Evolutionary conservation across 768 basidiomycete genomes (phyloP).

Genomic region (Boletus edulis): DNA sequence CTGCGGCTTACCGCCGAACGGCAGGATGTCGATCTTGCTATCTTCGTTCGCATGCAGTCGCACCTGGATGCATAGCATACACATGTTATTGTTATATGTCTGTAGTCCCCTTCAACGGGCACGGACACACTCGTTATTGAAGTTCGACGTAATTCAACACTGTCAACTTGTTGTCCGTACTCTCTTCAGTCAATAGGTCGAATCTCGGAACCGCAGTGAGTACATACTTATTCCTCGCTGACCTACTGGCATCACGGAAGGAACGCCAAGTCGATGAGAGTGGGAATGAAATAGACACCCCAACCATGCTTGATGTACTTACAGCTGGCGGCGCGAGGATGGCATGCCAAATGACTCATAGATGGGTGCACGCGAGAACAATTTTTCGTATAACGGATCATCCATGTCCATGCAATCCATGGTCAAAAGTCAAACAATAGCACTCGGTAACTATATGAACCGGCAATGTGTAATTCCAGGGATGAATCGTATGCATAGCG

Average conservation of each 20-base stretch:
- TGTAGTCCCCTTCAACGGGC: conserved; percentile 10
- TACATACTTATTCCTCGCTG: conserved; percentile 19
- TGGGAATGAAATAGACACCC: no score
- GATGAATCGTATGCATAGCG: conserved; percentile 19
- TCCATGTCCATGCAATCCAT: not conserved
- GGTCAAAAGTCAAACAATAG: not conserved
- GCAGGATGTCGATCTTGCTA: not conserved
- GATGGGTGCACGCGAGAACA: no score
- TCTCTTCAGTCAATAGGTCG: no score
- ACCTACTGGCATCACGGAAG: conserved; percentile 28
- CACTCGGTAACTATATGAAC: no score
- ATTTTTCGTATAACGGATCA: not conserved
- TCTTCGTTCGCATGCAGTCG: not conserved
- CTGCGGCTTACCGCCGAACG: not conserved
- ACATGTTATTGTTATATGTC: not conserved
- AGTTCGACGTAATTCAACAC: not conserved
- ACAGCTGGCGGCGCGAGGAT: no score
- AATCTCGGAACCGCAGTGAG: no score
- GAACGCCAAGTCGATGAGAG: not conserved
- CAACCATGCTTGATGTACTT: no score
- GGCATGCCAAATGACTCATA: no score
- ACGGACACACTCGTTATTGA: not conserved
- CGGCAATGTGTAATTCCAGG: no score
- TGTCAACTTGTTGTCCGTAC: no score
- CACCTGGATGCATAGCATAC: not conserved